phyloP scores from a whole-genome alignment of 2,329 filamentous ascomycete species.

The Dactylellina parvicollis region DNA sequence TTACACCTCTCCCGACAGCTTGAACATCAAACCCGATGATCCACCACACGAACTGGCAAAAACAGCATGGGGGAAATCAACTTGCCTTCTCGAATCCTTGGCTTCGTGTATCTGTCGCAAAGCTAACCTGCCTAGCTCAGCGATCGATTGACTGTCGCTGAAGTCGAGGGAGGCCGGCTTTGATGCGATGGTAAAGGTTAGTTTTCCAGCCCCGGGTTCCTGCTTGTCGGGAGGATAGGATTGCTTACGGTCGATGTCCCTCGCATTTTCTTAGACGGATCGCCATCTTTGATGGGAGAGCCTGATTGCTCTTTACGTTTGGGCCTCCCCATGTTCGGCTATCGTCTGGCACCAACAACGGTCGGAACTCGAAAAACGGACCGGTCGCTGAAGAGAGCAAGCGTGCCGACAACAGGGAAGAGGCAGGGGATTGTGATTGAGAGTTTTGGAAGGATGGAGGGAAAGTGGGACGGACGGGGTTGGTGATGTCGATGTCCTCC shows the following conservation, averaged over 20 bases:
- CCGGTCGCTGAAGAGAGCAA: background rate
- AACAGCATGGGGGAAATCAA: background rate
- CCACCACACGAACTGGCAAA: background rate
- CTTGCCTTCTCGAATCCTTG: constrained; percentile 43
- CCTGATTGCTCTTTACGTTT: constrained; percentile 52
- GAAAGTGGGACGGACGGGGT: constrained; percentile 7
- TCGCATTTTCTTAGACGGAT: constrained; percentile 37
- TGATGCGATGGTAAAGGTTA: constrained; percentile 9
- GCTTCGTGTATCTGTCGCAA: constrained; percentile 31
- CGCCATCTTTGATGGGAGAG: constrained; percentile 44
- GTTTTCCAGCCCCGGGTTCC: background rate
- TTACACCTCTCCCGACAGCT: background rate
- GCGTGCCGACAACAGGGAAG: background rate
- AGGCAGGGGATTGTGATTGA: background rate
- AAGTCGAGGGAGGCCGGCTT: constrained; percentile 42
- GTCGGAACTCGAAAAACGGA: constrained; percentile 2
- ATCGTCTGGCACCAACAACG: constrained; percentile 18
- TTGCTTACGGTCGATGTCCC: constrained; percentile 41
- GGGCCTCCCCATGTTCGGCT: constrained; percentile 51
- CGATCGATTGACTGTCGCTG: constrained; percentile 32
- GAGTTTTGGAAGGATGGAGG: background rate
- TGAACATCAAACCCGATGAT: background rate
- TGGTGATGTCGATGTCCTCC: constrained; percentile 40
- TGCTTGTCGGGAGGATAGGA: background rate
- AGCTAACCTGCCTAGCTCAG: constrained; percentile 25